Evolutionary conservation across 1,284 basidiomycete genomes (phyloP), one percentile per base, ranked within the genome.

Genomic region (Ganoderma meredithae): DNA sequence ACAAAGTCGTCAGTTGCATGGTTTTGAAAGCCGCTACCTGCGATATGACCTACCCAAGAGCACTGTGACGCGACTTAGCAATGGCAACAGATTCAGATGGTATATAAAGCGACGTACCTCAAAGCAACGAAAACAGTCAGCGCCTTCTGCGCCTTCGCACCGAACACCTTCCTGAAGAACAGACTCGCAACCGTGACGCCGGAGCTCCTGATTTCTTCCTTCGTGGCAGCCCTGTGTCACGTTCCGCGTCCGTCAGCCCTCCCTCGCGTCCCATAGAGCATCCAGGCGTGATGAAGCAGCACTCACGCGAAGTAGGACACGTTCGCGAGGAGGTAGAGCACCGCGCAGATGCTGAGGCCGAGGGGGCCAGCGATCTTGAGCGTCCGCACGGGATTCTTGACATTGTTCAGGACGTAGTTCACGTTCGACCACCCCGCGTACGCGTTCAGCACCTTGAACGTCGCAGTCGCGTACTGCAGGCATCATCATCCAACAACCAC

Each of bases 161-260:
- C 91, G 74, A 86, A 92, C 1, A 93, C 77, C 72, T 92, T 91
- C 43, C 87, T 81, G 77, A 93, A 92, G 79, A 90, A 92, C 49
- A 91, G 74, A 0, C 90, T 88, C 8, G 90, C 90, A 43, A 91
- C 84, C 33, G 90, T 88, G 47, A 85, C 82, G 3, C 86, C 83
- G 36, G 86, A 86, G 17, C 79, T 80, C 17, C 87, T 72, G 58
- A 93, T 90, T 72, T 92, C 90, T 3, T 81, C 79, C 75, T 90
- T 92, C 6, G 88, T 86, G 4, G 91, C 87, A 4, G 86, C 91
- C 0, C 76, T 76, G 63, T 15, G 27, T 36, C 22, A 22, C 3
- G 10, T 22, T 25, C 6, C 10, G 12, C 39, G 47, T 39, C 4
- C 31, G 22, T 60, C 52, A 70, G 47, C 19, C 31, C 19, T 39